These are phyloP conservation scores for Striga asiatica DNA, from an alignment of 257 asterid genomes.

Conservation along the genomic window DNA sequence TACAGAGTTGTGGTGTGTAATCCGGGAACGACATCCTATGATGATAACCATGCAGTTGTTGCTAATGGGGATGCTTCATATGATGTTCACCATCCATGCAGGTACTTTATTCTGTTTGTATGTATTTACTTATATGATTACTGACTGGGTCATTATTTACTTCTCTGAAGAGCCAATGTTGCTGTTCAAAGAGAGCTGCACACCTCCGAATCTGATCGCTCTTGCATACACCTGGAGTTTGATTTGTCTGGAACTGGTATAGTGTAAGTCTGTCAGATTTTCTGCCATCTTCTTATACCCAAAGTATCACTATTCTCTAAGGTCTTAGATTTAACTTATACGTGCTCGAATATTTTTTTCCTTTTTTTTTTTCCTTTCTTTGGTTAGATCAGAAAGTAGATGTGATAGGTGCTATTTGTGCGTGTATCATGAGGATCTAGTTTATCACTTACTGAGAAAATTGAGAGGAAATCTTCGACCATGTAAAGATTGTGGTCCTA, in stretches of 20 bases:
- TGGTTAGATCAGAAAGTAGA: background rate
- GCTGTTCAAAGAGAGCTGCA: slow-evolving; percentile 69
- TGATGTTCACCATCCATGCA: slow-evolving; percentile 78
- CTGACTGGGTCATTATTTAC: slow-evolving; percentile 14
- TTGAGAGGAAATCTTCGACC: background rate
- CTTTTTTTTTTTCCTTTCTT: no score
- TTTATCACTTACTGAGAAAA: background rate
- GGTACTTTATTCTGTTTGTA: slow-evolving; percentile 22
- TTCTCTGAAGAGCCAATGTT: slow-evolving; percentile 50
- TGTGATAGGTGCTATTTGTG: background rate
- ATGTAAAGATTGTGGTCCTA: background rate
- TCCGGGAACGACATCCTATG: slow-evolving; percentile 22
- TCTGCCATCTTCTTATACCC: background rate
- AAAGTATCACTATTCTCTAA: background rate
- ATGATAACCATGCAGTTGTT: slow-evolving; percentile 31
- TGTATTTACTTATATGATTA: slow-evolving; percentile 11
- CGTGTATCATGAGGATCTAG: background rate
- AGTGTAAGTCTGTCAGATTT: slow-evolving; percentile 27
- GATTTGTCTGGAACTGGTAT: slow-evolving; percentile 50
- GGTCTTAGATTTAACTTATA: slow-evolving; percentile 1
- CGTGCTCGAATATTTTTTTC: background rate
- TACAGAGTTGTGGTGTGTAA: slow-evolving; percentile 49
- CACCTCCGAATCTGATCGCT: slow-evolving; percentile 64
- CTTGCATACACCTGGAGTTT: slow-evolving; percentile 75
- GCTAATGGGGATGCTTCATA: slow-evolving; percentile 45